phyloP scores from a whole-genome alignment of 257 asterid genomes.

The Voacanga thouarsii region DNA sequence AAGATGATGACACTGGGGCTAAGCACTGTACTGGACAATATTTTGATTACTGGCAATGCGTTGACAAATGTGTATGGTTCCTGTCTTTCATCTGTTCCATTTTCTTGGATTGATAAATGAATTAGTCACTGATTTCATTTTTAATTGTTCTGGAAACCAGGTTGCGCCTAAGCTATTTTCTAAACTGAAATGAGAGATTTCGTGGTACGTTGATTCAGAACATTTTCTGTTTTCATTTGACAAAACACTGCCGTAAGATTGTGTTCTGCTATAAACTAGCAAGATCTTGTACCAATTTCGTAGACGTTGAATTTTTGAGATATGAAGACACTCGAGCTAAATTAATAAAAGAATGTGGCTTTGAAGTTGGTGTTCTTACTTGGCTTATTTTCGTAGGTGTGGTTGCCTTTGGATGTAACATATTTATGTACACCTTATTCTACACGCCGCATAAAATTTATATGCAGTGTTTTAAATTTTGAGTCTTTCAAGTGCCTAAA shows the following conservation, averaged over 20 bases:
- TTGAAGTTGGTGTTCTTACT: conserved; percentile 12
- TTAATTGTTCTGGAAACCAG: conserved; percentile 18
- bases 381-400: background rate
- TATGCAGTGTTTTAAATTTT: no score
- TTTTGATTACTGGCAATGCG: conserved; percentile 81
- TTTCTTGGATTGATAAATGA: background rate
- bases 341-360: conserved; percentile 32
- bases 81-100: background rate
- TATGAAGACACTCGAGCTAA: conserved; percentile 22
- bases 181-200: conserved; percentile 44
- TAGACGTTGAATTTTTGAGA: conserved; percentile 26
- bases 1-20: conserved; percentile 73
- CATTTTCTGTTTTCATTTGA: conserved; percentile 14
- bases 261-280: conserved; percentile 21
- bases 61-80: conserved; percentile 63
- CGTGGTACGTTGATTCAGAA: conserved; percentile 16
- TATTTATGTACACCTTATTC: no score
- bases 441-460: no score
- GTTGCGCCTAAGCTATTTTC: conserved; percentile 50
- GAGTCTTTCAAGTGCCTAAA: no score
- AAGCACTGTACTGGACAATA: conserved; percentile 89
- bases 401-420: background rate
- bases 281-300: conserved; percentile 21
- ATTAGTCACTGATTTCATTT: conserved; percentile 10
- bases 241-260: conserved; percentile 15